These are phyloP conservation scores for Seiridium cupressi DNA, from an alignment of 2,329 filamentous ascomycete genomes.

Conservation along the genomic window DNA sequence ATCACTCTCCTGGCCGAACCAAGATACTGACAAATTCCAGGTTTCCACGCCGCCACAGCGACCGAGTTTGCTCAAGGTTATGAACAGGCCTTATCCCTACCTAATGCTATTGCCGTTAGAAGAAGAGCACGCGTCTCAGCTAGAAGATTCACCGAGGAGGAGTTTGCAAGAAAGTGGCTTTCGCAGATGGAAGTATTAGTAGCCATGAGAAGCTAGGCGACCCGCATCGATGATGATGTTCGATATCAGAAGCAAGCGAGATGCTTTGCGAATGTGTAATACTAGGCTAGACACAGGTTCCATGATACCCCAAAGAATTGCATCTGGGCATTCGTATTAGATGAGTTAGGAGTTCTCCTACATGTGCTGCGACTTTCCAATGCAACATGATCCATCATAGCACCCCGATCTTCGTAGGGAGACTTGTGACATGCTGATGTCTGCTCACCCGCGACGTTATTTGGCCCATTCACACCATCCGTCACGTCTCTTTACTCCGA, in stretches of 20 bases:
- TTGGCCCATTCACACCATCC: no score
- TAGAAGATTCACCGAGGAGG: conserved; percentile 81
- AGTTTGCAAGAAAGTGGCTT: conserved; percentile 79
- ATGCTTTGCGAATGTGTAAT: neutral
- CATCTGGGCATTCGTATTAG: neutral
- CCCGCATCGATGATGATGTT: neutral
- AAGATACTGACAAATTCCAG: conserved; percentile 35
- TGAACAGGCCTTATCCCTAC: conserved; percentile 69
- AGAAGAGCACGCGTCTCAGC: conserved; percentile 74
- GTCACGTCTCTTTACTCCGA: neutral
- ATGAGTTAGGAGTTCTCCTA: neutral
- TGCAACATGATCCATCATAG: no score
- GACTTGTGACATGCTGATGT: no score
- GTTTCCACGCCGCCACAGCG: conserved; percentile 80
- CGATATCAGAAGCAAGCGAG: neutral
- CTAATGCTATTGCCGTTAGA: conserved; percentile 73
- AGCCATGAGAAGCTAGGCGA: conserved; percentile 25
- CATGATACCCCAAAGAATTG: neutral
- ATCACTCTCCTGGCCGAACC: neutral
- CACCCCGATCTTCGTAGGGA: no score
- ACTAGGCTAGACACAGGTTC: neutral
- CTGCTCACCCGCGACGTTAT: no score
- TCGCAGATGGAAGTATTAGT: conserved; percentile 73
- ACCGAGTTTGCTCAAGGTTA: conserved; percentile 81
- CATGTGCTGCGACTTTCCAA: no score